Evolutionary conservation across 2,329 filamentous ascomycete species (phyloP).

Genomic region (Capronia americana): DNA sequence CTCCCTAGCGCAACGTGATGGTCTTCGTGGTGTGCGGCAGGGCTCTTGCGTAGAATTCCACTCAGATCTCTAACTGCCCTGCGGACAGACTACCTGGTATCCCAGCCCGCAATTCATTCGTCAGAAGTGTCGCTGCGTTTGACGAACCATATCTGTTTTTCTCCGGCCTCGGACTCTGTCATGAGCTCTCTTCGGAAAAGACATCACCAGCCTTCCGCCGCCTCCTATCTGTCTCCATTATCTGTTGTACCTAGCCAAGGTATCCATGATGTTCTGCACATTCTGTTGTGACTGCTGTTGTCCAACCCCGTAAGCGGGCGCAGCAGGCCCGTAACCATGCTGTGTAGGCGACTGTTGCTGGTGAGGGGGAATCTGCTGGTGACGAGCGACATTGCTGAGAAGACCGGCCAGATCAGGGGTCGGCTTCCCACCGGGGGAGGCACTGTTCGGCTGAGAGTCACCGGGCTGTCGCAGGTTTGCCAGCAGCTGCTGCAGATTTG

Average conservation of each 20-base stretch:
- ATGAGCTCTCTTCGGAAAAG: not conserved
- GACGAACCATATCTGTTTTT: not conserved
- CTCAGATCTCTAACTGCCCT: not conserved
- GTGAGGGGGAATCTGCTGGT: conserved; percentile 39
- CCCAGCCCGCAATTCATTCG: not conserved
- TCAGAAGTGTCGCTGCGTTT: not conserved
- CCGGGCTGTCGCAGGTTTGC: conserved; percentile 39
- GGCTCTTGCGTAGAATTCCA: not conserved
- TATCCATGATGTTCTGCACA: conserved; percentile 57
- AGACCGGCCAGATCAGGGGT: conserved; percentile 51
- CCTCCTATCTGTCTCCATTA: conserved; percentile 31
- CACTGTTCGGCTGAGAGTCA: conserved; percentile 38
- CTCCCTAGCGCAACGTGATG: not conserved
- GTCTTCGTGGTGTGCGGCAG: not conserved
- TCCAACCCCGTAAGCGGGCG: conserved; percentile 35
- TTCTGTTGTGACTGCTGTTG: conserved; percentile 48
- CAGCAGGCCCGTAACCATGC: conserved; percentile 32
- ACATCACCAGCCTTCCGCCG: not conserved
- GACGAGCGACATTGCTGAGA: conserved; percentile 48
- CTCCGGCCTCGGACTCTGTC: not conserved
- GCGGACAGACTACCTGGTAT: not conserved
- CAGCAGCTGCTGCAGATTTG: conserved; percentile 39
- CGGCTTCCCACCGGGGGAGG: conserved; percentile 44
- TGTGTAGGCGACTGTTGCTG: conserved; percentile 30
- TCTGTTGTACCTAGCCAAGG: conserved; percentile 55